phyloP scores from a whole-genome alignment of 1,284 basidiomycete species.

The Hemileccinum hortonii region DNA sequence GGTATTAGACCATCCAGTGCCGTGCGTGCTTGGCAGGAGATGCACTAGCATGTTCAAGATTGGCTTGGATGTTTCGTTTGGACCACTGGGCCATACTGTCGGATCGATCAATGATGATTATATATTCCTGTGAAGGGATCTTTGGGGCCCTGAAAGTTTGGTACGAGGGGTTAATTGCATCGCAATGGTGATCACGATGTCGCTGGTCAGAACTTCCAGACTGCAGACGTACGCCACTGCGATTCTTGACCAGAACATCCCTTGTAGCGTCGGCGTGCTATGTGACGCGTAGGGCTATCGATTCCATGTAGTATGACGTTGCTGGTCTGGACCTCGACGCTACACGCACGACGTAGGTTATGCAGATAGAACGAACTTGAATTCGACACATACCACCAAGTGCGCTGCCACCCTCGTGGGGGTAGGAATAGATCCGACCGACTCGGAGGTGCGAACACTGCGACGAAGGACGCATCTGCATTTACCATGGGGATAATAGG shows the following conservation, averaged over 20 bases:
- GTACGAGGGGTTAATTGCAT: conserved; percentile 53
- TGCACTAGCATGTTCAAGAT: conserved; percentile 37
- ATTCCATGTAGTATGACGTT: conserved; percentile 39
- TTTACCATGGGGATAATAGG: background rate
- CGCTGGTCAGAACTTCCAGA: conserved; percentile 39
- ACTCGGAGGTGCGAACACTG: conserved; percentile 65
- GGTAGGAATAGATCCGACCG: conserved; percentile 49
- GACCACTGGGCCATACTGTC: conserved; percentile 36
- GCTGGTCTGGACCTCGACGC: conserved; percentile 48
- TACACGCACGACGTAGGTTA: conserved; percentile 8
- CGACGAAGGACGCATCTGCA: background rate
- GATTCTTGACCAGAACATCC: conserved; percentile 37
- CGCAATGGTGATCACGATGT: conserved; percentile 50
- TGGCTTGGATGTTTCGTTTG: conserved; percentile 38
- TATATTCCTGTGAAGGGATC: conserved; percentile 40
- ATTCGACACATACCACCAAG: conserved; percentile 40
- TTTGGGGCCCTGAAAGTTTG: conserved; percentile 44
- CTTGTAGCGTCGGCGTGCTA: conserved; percentile 33
- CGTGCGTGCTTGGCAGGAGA: conserved; percentile 31
- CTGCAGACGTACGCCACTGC: conserved; percentile 40
- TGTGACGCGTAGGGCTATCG: conserved; percentile 43
- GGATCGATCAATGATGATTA: conserved; percentile 46
- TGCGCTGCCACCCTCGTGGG: conserved; percentile 39
- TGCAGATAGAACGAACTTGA: background rate
- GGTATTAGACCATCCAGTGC: too few relatives aligned